Percentiles rank a stretch among this genome's conserved stretches.
Evolutionary conservation across 345 rosid genomes (phyloP).

Genomic region (Clausena lansium): DNA sequence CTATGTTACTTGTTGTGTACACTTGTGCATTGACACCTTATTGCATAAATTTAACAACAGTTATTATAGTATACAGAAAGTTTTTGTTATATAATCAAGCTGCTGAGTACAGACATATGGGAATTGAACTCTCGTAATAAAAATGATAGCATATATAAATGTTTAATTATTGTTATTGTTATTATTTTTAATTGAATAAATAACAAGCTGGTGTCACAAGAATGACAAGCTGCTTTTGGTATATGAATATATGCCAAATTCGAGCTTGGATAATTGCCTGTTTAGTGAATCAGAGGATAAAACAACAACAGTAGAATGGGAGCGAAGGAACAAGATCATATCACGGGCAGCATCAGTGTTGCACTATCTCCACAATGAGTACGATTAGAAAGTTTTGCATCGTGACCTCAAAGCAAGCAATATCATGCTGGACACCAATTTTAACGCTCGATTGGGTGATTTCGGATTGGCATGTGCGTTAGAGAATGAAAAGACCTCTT

Average conservation of each 20-base stretch:
- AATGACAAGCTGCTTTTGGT: slow-evolving; percentile 48
- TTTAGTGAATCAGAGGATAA: slow-evolving; percentile 29
- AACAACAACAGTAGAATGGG: slow-evolving; percentile 33
- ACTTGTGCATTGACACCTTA: no score
- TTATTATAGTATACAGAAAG: no score
- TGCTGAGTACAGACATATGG: no score
- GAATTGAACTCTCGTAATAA: no score
- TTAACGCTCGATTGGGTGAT: slow-evolving; percentile 61
- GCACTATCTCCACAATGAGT: slow-evolving; percentile 61
- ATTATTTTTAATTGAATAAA: not conserved
- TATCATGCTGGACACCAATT: slow-evolving; percentile 49
- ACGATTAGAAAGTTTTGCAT: slow-evolving; percentile 58
- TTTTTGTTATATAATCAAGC: no score
- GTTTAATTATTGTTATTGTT: no score
- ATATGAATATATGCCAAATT: slow-evolving; percentile 64
- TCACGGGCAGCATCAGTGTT: slow-evolving; percentile 54
- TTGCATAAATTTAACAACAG: no score
- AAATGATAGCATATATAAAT: no score
- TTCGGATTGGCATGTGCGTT: slow-evolving; percentile 57
- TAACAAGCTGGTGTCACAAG: slow-evolving; percentile 56
- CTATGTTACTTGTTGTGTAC: no score
- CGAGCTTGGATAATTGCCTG: slow-evolving; percentile 51
- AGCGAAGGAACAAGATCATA: slow-evolving; percentile 39
- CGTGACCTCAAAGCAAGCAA: slow-evolving; percentile 72
- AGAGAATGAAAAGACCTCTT: slow-evolving; percentile 52